Base-by-base conservation (phyloP, 2,329 filamentous ascomycete species). In the Elsinoe fawcettii region DNA sequence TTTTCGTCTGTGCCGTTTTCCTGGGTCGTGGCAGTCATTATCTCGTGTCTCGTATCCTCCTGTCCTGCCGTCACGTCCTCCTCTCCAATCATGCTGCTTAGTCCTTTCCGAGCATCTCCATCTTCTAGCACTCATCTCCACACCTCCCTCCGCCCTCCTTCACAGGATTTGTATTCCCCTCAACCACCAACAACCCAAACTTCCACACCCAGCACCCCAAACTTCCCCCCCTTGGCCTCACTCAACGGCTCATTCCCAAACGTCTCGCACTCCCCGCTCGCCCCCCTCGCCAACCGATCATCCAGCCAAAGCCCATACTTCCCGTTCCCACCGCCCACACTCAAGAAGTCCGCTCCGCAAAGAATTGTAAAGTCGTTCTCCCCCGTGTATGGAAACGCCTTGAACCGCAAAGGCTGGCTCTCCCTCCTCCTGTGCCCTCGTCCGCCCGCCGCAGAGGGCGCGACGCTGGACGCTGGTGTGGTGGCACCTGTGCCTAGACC, bases 361-460 rank as follows among this genome's bases (percentile, higher is more conserved):
- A 95, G 87, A 63, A 97, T 93, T 76, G 92, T 90, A 70, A 95
- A 99, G 71, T 97, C 93, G 70, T 99, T 97, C 39, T 95, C 82
- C 4, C 93, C 93, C 58, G 88, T 95, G 68, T 96, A 97, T 0
- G 92, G 91, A 66, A 97, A 99, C 0, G 92, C 92, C 73, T 96
- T 96, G 80, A 99, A 99, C 18, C 93, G 84, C 63, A 97, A n/a
- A 9, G 54, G 54, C 7, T 56, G 54, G 18, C 25, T 36, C 12
- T 37, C 39, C 2, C 54, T 3, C 9, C 54, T 53, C 14, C 49
- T 53, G 49, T 89, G 23, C 84, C 80, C 60, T 92, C 88, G 3
- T 84, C 81, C 3, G 83, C 8, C 25, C 5, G 30, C 34, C 9
- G 49, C 32, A 8, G 69, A 66, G 36, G 68, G 36, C 8, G 54